These are phyloP conservation scores for Meredithiella fracta DNA, from an alignment of 2,329 filamentous ascomycete species.

Conservation along the genomic window DNA sequence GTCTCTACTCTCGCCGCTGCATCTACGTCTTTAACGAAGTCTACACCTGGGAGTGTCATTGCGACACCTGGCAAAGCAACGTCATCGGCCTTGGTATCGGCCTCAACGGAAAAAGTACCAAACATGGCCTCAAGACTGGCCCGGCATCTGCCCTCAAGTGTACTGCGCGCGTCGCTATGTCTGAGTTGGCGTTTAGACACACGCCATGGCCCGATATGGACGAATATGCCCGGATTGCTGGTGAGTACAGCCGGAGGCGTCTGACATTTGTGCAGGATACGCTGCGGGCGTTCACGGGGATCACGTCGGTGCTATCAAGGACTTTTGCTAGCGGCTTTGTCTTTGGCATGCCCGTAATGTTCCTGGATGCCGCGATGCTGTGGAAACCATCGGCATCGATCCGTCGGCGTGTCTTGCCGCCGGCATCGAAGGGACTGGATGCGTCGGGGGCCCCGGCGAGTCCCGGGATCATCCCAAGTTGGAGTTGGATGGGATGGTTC, in stretches of 20 bases:
- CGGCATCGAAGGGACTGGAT: slow-evolving; percentile 6
- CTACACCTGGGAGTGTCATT: slow-evolving; percentile 31
- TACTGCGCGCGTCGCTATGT: slow-evolving; percentile 19
- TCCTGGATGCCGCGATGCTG: slow-evolving; percentile 28
- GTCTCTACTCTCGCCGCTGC: slow-evolving; percentile 26
- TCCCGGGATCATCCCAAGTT: slow-evolving; percentile 25
- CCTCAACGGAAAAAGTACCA: neutral
- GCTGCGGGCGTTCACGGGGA: slow-evolving; percentile 26
- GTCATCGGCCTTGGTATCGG: slow-evolving; percentile 9
- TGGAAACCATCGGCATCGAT: slow-evolving; percentile 30
- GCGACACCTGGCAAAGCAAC: slow-evolving; percentile 25
- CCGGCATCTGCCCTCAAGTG: slow-evolving; percentile 20
- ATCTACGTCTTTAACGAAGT: slow-evolving; percentile 29
- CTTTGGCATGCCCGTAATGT: slow-evolving; percentile 31
- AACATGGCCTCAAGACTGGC: neutral
- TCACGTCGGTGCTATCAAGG: slow-evolving; percentile 27
- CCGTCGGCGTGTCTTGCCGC: slow-evolving; percentile 18
- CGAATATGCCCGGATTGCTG: slow-evolving; percentile 28
- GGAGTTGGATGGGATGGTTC: slow-evolving; percentile 34
- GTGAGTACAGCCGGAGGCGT: slow-evolving; percentile 27
- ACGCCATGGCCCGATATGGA: slow-evolving; percentile 30
- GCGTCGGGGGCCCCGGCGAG: slow-evolving; percentile 17
- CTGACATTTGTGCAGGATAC: slow-evolving; percentile 28
- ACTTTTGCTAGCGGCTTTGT: slow-evolving; percentile 28
- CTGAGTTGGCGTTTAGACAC: slow-evolving; percentile 25